Conservation (phyloP, 441 rosid species). For the Brassica balearica region DNA sequence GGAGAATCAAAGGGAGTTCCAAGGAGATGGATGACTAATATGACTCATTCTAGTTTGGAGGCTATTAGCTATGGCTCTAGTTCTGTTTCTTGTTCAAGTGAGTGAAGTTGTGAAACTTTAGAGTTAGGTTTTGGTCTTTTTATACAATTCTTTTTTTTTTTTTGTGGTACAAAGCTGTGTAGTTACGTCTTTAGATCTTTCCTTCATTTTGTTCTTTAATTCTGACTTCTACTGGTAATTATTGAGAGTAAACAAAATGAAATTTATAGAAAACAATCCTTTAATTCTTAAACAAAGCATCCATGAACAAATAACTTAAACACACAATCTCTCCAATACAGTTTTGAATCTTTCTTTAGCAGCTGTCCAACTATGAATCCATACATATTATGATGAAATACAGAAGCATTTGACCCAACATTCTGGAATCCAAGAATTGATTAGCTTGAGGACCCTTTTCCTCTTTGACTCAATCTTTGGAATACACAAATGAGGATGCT, state of each 20-base stretch:
- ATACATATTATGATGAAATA: conserved; percentile 10
- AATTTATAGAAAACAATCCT: no score
- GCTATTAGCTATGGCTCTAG: conserved; percentile 90
- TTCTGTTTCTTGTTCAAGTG: conserved; percentile 66
- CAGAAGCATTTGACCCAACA: conserved; percentile 23
- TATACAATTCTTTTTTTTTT: conserved; percentile 34
- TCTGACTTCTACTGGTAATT: not conserved
- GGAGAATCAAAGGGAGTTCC: conserved; percentile 68
- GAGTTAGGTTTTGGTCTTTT: conserved; percentile 27
- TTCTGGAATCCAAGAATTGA: conserved; percentile 47
- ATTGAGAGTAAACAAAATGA: not conserved
- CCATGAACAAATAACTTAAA: no score
- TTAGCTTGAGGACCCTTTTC: conserved; percentile 64
- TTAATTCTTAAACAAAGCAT: conserved; percentile 28
- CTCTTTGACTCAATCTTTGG: conserved; percentile 77
- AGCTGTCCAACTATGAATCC: conserved; percentile 10
- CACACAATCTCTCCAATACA: not conserved
- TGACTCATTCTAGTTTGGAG: conserved; percentile 77
- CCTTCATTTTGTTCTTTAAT: not conserved
- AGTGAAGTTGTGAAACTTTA: conserved; percentile 9
- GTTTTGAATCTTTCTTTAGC: conserved; percentile 21
- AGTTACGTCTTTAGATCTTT: not conserved
- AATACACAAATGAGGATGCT: conserved; percentile 84
- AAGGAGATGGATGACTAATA: conserved; percentile 82
- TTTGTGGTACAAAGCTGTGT: conserved; percentile 23